These are phyloP conservation scores for Cladosporium colombiae DNA, from an alignment of 2,329 filamentous ascomycete genomes.

Conservation along the genomic window DNA sequence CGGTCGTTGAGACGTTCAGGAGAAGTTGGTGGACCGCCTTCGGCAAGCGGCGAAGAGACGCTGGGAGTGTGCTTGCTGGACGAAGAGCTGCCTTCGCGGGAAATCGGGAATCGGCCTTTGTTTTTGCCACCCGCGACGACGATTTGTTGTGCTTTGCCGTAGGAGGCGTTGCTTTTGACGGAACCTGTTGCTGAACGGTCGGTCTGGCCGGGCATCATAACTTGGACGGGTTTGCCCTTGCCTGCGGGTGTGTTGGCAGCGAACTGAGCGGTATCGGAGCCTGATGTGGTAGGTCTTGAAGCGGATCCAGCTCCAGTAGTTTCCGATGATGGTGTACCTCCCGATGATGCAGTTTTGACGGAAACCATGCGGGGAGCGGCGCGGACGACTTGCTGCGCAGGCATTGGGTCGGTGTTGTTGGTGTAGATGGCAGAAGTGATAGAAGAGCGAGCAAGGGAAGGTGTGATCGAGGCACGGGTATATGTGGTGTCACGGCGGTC, in stretches of 20 bases:
- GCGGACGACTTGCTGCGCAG: conserved; percentile 82
- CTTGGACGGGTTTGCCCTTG: conserved; percentile 27
- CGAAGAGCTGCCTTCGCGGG: conserved; percentile 28
- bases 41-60: conserved; percentile 37
- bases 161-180: conserved; percentile 41
- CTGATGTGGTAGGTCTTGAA: conserved; percentile 8
- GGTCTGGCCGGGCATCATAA: conserved; percentile 44
- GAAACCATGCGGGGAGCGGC: conserved; percentile 91
- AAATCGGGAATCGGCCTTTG: conserved; percentile 36
- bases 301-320: background rate
- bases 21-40: conserved; percentile 34
- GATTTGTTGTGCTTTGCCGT: conserved; percentile 48
- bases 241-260: conserved; percentile 14
- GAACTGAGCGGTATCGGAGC: conserved; percentile 15
- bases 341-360: conserved; percentile 59
- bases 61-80: conserved; percentile 30
- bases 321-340: conserved; percentile 5
- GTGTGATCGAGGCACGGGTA: conserved; percentile 51
- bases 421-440: conserved; percentile 94
- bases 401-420: conserved; percentile 80
- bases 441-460: conserved; percentile 52
- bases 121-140: conserved; percentile 43
- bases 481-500: conserved; percentile 39
- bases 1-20: conserved; percentile 33
- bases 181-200: conserved; percentile 34